Evolutionary conservation across 1,284 basidiomycete genomes (phyloP).

Genomic region (Vanrija sp.): DNA sequence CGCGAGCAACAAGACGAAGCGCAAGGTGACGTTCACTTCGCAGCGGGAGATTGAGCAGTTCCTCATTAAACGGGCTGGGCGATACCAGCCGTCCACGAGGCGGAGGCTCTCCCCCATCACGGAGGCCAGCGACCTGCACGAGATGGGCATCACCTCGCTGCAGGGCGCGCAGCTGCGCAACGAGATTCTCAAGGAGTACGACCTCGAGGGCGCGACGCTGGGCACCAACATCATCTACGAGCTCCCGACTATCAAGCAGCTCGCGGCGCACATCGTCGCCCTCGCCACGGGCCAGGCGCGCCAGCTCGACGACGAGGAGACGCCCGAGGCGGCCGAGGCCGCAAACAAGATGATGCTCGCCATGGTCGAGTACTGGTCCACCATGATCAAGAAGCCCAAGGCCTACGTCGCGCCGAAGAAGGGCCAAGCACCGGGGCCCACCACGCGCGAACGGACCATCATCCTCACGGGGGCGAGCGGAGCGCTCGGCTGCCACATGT

Average conservation of each 20-base stretch:
- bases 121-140: conserved; percentile 37
- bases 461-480: conserved; percentile 61
- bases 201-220: conserved; percentile 42
- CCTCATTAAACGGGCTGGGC: conserved; percentile 44
- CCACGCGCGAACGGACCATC: conserved; percentile 13
- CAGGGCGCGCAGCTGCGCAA: conserved; percentile 58
- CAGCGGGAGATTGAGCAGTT: conserved; percentile 48
- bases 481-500: conserved; percentile 59
- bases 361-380: conserved; percentile 51
- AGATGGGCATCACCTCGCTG: conserved; percentile 57
- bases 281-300: conserved; percentile 7
- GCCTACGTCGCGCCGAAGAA: neutral
- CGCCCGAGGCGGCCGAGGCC: conserved; percentile 15
- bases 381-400: neutral
- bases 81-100: too few species aligned
- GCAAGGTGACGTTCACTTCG: conserved; percentile 19
- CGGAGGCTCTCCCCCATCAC: conserved; percentile 15
- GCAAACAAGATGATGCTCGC: conserved; percentile 49
- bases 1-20: conserved; percentile 44
- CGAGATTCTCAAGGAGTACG: conserved; percentile 52
- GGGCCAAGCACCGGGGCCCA: neutral
- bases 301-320: too few species aligned
- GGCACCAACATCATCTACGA: conserved; percentile 52
- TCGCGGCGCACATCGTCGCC: conserved; percentile 32
- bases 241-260: conserved; percentile 38